Evolutionary conservation across 78 protist species (phyloP).

Genomic region (Acrasis kona): DNA sequence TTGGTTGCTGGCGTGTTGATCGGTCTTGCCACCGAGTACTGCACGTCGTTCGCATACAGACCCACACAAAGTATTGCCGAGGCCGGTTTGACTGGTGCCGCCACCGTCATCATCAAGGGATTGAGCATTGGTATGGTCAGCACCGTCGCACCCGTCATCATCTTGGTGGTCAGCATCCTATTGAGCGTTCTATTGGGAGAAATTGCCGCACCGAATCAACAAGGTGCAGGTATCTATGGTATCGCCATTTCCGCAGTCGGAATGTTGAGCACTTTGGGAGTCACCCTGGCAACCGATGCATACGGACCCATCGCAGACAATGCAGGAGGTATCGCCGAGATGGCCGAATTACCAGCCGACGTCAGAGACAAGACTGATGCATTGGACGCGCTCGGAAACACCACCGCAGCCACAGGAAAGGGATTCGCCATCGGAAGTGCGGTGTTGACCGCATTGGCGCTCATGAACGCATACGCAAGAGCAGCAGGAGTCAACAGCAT

Average conservation of each 20-base stretch:
- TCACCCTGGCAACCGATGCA: constrained; percentile 18
- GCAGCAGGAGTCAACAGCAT: background rate
- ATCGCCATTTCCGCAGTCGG: constrained; percentile 51
- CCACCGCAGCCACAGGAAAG: constrained; percentile 29
- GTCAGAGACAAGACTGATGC: constrained; percentile 5
- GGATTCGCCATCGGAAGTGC: constrained; percentile 42
- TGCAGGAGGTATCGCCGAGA: constrained; percentile 29
- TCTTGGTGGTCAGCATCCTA: constrained; percentile 16
- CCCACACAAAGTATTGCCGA: constrained; percentile 33
- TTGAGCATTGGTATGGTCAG: constrained; percentile 41
- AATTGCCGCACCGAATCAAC: constrained; percentile 21
- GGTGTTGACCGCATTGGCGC: constrained; percentile 13
- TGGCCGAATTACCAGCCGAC: constrained; percentile 11
- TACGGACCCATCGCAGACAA: constrained; percentile 15
- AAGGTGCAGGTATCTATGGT: constrained; percentile 38
- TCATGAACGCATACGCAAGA: constrained; percentile 5
- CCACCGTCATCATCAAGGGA: constrained; percentile 56
- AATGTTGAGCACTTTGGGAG: constrained; percentile 50
- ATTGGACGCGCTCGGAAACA: constrained; percentile 37
- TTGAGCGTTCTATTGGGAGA: background rate
- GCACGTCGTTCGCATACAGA: constrained; percentile 35
- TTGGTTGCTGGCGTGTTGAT: constrained; percentile 42
- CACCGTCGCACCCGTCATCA: constrained; percentile 22
- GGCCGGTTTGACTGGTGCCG: constrained; percentile 47
- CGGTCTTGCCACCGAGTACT: constrained; percentile 62